Evolutionary conservation across 768 basidiomycete genomes (phyloP), one percentile per base, ranked within the genome.

Genomic region (Serendipita indica): DNA sequence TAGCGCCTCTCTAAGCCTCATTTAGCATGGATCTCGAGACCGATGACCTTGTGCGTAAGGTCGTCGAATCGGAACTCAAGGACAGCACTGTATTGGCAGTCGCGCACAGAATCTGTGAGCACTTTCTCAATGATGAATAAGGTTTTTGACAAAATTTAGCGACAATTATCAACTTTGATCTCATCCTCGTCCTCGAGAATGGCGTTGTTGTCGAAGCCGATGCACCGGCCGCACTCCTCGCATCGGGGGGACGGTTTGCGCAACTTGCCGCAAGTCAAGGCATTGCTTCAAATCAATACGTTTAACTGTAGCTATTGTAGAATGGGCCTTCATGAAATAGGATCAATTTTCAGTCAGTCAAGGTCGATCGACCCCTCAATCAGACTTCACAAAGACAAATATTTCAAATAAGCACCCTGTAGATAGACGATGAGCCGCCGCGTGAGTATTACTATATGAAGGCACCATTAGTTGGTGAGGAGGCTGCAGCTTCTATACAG

Each of bases 41-140:
- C 0, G 60, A 60, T 28, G 54, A 52, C 18, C 32, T 33, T 10
- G 22, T 60, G 4, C 33, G 34, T 14, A 33, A 20, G n/a, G 52
- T 60, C 14, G 25, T 60, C 6, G 32, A 57, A 6, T 57, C 22
- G 10, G 5, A 56, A 13, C 20, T 60, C 34, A 18, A 39, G 34
- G 54, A 60, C 27, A 35, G 33, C 3, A 60, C 60, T 33, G 33
- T 37, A 4, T 18, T 60, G 7, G 60, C 60, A 7, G 54, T 60
- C 10, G 60, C 60, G 30, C 60, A 60, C 34, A 16, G 60, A 12
- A 57, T 60, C 30, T 20, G 60, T 60, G 34, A 39, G 59, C 3
- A 2, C 13, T 22, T 20, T 60, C 54, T 22, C 35, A 16, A 7
- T 18, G 3, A 41, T 12, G 22, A 12, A 10, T 13, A n/a, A 56